These are phyloP conservation scores for Ophiosphaerella narmari DNA, from an alignment of 2,329 filamentous ascomycete species.

Conservation along the genomic window DNA sequence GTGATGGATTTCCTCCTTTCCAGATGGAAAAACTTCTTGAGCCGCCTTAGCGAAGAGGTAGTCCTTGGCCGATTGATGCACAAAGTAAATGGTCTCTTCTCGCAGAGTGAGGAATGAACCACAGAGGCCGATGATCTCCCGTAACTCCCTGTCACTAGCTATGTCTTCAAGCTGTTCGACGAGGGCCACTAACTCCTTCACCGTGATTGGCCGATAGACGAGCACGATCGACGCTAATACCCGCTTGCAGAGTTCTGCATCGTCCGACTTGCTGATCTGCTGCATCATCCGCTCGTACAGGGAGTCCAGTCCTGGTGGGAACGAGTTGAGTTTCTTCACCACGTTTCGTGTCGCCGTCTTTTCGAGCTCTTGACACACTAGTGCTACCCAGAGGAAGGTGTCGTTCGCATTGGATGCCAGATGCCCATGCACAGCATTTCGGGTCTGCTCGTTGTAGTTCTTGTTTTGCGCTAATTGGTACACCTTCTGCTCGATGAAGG, in stretches of 20 bases:
- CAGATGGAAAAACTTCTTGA: not conserved
- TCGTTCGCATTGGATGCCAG: no score
- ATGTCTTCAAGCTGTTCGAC: conserved; percentile 3
- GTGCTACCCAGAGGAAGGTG: no score
- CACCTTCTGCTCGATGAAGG: conserved; percentile 48
- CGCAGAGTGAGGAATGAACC: conserved; percentile 48
- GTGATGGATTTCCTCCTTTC: not conserved
- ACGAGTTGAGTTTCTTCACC: not conserved
- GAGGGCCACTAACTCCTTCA: conserved; percentile 1
- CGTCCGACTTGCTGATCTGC: conserved; percentile 25
- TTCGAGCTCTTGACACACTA: conserved; percentile 2
- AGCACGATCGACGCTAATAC: conserved; percentile 37
- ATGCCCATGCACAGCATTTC: no score
- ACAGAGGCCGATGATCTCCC: conserved; percentile 27
- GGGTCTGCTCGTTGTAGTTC: conserved; percentile 42
- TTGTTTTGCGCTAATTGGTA: conserved; percentile 28
- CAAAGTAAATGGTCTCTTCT: conserved; percentile 15
- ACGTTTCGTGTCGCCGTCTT: conserved; percentile 34
- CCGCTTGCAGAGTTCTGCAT: conserved; percentile 36
- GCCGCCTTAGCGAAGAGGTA: conserved; percentile 39
- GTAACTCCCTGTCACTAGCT: not conserved
- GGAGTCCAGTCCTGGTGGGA: conserved; percentile 41
- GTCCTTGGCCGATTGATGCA: conserved; percentile 51
- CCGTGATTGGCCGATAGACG: conserved; percentile 12
- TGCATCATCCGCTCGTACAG: conserved; percentile 50